These are phyloP conservation scores for Fomitopsis schrenkii DNA, from an alignment of 1,284 basidiomycete species.

Conservation along the genomic window DNA sequence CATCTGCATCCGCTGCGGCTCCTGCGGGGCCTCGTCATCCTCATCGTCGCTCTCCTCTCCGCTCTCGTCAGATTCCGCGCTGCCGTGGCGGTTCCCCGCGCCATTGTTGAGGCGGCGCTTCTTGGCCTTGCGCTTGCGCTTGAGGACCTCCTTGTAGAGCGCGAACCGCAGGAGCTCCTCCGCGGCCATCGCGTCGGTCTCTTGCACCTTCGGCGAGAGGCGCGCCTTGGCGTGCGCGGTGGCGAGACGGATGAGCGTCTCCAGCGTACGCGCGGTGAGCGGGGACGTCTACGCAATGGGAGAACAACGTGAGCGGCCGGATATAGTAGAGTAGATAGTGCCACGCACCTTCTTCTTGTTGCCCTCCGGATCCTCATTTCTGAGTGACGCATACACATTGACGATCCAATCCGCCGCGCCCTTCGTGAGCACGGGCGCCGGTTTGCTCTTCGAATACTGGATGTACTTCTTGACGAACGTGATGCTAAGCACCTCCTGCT, in stretches of 20 bases:
- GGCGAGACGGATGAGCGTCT: constrained; percentile 96
- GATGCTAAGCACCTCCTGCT: constrained; percentile 87
- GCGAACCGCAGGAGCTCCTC: constrained; percentile 97
- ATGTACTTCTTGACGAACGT: constrained; percentile 98
- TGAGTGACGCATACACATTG: constrained; percentile 85
- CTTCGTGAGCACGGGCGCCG: constrained; percentile 84
- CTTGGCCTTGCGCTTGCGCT: constrained; percentile 64
- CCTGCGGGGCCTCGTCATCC: constrained; percentile 43
- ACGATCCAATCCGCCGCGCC: constrained; percentile 95
- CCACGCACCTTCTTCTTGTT: constrained; percentile 81
- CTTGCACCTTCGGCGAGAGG: constrained; percentile 82
- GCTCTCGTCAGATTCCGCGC: constrained; percentile 43
- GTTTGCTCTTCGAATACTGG: constrained; percentile 92
- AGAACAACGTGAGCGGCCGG: background rate
- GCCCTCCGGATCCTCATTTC: constrained; percentile 90
- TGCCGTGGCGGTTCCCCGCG: constrained; percentile 32
- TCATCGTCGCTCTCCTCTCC: constrained; percentile 48
- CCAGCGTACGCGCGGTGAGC: constrained; percentile 96
- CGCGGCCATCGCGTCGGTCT: constrained; percentile 85
- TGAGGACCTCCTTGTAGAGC: constrained; percentile 96
- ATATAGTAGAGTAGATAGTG: background rate
- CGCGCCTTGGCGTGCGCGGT: constrained; percentile 98
- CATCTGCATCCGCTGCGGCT: constrained; percentile 49
- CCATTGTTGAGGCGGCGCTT: constrained; percentile 75
- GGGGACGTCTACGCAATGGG: constrained; percentile 78